These are phyloP conservation scores for Aspergillus conjunctus DNA, from an alignment of 495 filamentous ascomycete species.

Conservation along the genomic window DNA sequence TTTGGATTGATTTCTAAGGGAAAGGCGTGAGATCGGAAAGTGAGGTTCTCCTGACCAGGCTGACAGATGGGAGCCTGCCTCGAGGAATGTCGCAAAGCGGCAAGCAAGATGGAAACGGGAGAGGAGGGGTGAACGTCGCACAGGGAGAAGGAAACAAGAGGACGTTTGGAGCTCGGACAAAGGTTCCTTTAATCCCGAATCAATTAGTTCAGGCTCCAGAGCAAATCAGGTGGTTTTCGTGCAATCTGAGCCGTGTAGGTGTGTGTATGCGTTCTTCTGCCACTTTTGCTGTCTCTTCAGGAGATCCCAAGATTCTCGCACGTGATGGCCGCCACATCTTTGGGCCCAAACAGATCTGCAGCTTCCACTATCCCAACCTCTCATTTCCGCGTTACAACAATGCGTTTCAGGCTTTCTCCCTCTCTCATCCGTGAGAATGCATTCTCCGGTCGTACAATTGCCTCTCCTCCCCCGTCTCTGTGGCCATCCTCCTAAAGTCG, in stretches of 20 bases:
- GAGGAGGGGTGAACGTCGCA: background rate
- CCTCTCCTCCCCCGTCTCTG: background rate
- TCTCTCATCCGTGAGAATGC: background rate
- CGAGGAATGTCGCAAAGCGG: background rate
- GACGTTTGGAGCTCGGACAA: background rate
- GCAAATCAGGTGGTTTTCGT: too few relatives aligned
- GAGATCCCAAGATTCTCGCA: slow-evolving; percentile 2
- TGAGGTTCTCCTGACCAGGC: background rate
- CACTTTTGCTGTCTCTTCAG: background rate
- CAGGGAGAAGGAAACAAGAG: background rate
- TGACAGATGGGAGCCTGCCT: background rate
- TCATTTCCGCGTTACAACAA: background rate
- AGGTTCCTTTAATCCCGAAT: background rate
- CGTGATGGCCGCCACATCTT: slow-evolving; percentile 12
- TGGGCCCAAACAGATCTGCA: slow-evolving; percentile 5
- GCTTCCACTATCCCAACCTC: background rate
- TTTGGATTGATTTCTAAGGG: background rate
- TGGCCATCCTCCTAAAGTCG: background rate
- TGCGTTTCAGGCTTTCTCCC: background rate
- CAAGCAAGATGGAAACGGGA: background rate
- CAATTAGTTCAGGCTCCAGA: too few relatives aligned
- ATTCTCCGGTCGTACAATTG: slow-evolving; percentile 1
- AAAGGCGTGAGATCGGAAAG: background rate
- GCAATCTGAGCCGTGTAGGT: background rate
- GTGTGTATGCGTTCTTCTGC: background rate